These are phyloP conservation scores for Nicotiana undulata DNA, from an alignment of 257 asterid genomes.

Conservation along the genomic window DNA sequence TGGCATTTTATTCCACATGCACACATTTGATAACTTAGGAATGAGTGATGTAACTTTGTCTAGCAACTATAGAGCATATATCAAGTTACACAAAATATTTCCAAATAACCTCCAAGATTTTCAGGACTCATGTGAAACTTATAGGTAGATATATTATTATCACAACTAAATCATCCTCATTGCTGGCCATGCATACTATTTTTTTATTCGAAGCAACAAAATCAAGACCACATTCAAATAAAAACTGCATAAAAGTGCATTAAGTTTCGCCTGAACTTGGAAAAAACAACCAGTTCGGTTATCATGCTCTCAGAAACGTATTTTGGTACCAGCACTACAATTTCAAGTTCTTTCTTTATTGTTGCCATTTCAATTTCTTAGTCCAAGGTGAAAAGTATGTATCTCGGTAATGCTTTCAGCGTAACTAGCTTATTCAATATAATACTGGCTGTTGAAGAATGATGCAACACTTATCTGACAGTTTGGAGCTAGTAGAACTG, in stretches of 20 bases:
- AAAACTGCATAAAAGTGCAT: not conserved
- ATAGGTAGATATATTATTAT: not conserved
- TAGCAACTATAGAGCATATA: not conserved
- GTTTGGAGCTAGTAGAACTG: not conserved
- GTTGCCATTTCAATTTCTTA: not conserved
- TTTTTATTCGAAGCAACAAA: not conserved
- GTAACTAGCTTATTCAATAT: not conserved
- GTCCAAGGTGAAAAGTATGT: not conserved
- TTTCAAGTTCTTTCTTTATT: not conserved
- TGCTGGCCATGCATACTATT: not conserved
- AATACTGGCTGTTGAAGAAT: not conserved
- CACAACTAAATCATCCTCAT: constrained; percentile 1
- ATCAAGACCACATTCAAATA: not conserved
- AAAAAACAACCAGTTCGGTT: not conserved
- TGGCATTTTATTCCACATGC: not conserved
- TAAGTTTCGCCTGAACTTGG: not conserved
- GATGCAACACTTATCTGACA: not conserved
- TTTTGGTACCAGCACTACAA: not conserved
- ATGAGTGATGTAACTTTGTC: not conserved
- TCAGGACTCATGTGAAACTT: not conserved
- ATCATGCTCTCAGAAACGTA: not conserved
- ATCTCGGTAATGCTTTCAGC: not conserved
- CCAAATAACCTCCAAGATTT: not conserved
- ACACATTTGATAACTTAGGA: not conserved
- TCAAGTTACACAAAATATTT: not conserved